phyloP scores from a whole-genome alignment of 495 filamentous ascomycete species.

The Alectoria sarmentosa region DNA sequence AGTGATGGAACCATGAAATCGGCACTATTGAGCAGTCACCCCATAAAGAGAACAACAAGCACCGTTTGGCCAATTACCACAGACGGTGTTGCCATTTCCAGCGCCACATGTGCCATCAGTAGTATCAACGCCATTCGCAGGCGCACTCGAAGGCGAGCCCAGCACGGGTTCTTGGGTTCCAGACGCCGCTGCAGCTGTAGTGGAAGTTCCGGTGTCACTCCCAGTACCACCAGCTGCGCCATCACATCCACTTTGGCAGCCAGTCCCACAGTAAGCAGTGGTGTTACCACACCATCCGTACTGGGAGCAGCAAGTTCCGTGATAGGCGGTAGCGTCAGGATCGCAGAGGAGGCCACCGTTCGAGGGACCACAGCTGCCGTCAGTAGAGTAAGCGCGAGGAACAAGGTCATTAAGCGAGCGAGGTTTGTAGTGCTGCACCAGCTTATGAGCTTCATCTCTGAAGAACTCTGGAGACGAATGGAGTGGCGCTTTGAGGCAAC shows the following conservation, averaged over 20 bases:
- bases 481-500: conserved; percentile 17
- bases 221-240: conserved; percentile 1
- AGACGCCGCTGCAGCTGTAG: conserved; percentile 12
- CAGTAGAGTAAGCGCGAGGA: conserved; percentile 27
- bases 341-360: conserved; percentile 12
- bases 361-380: conserved; percentile 19
- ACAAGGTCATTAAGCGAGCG: conserved; percentile 19
- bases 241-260: conserved; percentile 25
- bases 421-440: conserved; percentile 6
- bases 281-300: conserved; percentile 33
- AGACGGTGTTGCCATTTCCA: conserved; percentile 38
- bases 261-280: conserved; percentile 29
- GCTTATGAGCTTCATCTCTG: conserved; percentile 17
- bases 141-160: conserved; percentile 28
- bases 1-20: background rate
- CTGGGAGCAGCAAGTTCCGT: conserved; percentile 18
- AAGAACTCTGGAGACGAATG: conserved; percentile 25
- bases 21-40: conserved; percentile 17
- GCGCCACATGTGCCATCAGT: conserved; percentile 45
- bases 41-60: conserved; percentile 48
- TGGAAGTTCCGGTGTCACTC: conserved; percentile 10
- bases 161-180: conserved; percentile 33
- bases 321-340: conserved; percentile 30
- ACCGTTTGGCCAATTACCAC: conserved; percentile 43
- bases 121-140: conserved; percentile 31